Conservation (phyloP, 768 basidiomycete species). For the Naganishia vaughanmartiniae region DNA sequence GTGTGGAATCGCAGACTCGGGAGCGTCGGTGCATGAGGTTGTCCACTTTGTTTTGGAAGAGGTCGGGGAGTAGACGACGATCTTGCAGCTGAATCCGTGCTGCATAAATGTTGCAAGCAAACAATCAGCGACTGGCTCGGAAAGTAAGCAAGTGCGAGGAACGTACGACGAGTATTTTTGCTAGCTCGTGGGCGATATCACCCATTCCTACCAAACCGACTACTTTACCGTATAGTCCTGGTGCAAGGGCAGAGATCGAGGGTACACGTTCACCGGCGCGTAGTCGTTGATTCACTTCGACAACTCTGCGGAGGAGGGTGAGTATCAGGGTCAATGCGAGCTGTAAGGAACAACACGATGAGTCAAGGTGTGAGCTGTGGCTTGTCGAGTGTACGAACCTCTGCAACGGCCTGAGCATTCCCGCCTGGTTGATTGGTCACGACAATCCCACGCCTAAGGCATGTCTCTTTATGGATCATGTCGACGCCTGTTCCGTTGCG, state of each 20-base stretch:
- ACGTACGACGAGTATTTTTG: conserved; percentile 41
- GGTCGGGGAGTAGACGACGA: conserved; percentile 50
- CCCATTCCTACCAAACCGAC: conserved; percentile 53
- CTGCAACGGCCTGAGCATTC: conserved; percentile 37
- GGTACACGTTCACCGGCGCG: conserved; percentile 38
- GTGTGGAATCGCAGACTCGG: conserved; percentile 37
- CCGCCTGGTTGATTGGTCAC: conserved; percentile 45
- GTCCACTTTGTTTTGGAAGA: conserved; percentile 42
- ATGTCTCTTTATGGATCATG: conserved; percentile 40
- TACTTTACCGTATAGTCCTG: conserved; percentile 46
- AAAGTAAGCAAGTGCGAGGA: too few species aligned
- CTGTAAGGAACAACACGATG: conserved; percentile 29
- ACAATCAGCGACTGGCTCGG: background rate
- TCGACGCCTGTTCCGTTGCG: conserved; percentile 44
- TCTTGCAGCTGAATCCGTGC: conserved; percentile 43
- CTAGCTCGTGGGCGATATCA: conserved; percentile 44
- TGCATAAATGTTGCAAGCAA: background rate
- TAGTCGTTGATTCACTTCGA: conserved; percentile 39
- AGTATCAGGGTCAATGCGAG: conserved; percentile 40
- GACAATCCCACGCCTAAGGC: conserved; percentile 35
- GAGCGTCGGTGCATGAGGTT: conserved; percentile 23
- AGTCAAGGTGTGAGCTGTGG: background rate
- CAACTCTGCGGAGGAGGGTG: conserved; percentile 38
- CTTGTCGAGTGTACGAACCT: conserved; percentile 30
- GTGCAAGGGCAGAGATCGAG: conserved; percentile 39